Conservation (phyloP, 352 stramenopile genomes). For the Blastocystis sp. region DNA sequence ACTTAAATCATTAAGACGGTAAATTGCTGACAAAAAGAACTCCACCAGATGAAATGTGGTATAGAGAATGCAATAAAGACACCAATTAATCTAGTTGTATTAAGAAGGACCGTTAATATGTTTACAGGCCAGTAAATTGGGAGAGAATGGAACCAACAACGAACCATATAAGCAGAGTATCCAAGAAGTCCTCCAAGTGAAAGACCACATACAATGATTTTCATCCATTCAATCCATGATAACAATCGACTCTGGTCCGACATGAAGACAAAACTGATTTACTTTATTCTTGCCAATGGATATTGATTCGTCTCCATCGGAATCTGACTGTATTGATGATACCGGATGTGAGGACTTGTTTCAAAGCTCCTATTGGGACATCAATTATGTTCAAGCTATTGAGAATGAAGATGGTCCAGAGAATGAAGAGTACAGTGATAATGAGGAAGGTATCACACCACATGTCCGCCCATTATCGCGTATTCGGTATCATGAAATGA, state of each 20-base stretch:
- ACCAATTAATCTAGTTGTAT: conserved; percentile 49
- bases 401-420: conserved; percentile 14
- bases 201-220: conserved; percentile 38
- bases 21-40: conserved; percentile 62
- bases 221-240: conserved; percentile 5
- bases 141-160: conserved; percentile 19
- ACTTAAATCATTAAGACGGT: conserved; percentile 39
- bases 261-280: neutral
- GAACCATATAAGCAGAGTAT: conserved; percentile 35
- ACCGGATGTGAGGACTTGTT: conserved; percentile 40
- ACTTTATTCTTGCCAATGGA: neutral
- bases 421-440: neutral
- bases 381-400: conserved; percentile 39
- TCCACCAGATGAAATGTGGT: conserved; percentile 47
- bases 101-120: neutral
- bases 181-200: conserved; percentile 22
- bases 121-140: neutral
- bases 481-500: conserved; percentile 24
- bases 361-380: conserved; percentile 40
- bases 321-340: conserved; percentile 34
- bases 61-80: conserved; percentile 46
- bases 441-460: neutral
- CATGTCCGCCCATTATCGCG: neutral
- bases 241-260: neutral
- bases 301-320: neutral